Percentiles rank a stretch among this genome's conserved stretches.
Evolutionary conservation across 108 stramenopile species (phyloP).

Genomic region (Pseudonitzschia pungens): DNA sequence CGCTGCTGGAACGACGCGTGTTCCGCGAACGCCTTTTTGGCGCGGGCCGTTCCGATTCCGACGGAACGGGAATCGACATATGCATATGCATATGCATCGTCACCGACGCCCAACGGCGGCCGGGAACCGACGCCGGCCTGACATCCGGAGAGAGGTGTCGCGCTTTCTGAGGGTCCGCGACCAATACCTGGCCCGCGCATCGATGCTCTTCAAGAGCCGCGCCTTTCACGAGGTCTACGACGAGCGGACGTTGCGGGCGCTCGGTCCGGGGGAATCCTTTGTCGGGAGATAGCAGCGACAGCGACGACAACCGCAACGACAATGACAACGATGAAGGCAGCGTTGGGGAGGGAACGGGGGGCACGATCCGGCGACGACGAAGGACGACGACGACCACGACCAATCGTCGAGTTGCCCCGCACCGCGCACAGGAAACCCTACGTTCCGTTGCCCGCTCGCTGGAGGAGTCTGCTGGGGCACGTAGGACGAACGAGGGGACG

Average conservation of each 20-base stretch:
- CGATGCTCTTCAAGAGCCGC: constrained; percentile 68
- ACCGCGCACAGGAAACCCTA: constrained; percentile 70
- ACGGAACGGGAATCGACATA: neutral
- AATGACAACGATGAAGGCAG: neutral
- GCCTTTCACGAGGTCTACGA: constrained; percentile 41
- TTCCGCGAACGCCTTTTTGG: neutral
- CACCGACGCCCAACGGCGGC: neutral
- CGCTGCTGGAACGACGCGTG: neutral
- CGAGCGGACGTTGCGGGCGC: neutral
- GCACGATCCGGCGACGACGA: too few species aligned
- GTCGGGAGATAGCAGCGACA: too few species aligned
- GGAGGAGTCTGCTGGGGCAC: neutral
- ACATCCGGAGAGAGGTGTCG: constrained; percentile 31
- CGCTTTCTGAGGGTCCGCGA: constrained; percentile 48
- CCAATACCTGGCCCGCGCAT: constrained; percentile 55
- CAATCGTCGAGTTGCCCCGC: constrained; percentile 60
- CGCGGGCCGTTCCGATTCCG: neutral
- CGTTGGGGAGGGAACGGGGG: neutral
- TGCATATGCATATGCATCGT: neutral
- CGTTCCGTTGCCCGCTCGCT: constrained; percentile 38
- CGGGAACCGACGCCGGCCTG: too few species aligned
- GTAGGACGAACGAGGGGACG: neutral
- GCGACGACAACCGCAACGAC: neutral
- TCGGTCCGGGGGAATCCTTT: too few species aligned
- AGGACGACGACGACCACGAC: too few species aligned